Conservation (phyloP, 495 filamentous ascomycete genomes). For the Penicillium mononematosum region DNA sequence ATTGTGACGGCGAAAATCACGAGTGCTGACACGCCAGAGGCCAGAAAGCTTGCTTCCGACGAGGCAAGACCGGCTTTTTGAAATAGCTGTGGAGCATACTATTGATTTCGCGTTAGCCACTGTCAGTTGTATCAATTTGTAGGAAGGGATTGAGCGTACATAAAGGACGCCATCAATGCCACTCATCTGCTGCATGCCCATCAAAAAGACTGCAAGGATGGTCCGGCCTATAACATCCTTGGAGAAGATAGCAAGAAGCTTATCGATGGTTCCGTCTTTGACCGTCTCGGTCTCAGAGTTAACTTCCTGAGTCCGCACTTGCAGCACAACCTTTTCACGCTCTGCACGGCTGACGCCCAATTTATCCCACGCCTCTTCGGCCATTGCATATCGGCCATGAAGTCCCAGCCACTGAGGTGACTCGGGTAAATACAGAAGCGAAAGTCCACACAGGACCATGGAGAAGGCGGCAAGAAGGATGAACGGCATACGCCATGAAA, state of each 20-base stretch:
- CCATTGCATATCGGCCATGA: constrained; percentile 37
- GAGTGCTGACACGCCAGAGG: constrained; percentile 54
- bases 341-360: constrained; percentile 52
- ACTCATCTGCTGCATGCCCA: constrained; percentile 46
- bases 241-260: constrained; percentile 38
- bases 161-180: constrained; percentile 54
- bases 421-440: constrained; percentile 39
- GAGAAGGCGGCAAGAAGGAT: constrained; percentile 45
- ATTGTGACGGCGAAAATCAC: constrained; percentile 51
- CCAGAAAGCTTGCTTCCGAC: constrained; percentile 51
- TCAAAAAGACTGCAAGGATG: constrained; percentile 42
- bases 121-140: not conserved
- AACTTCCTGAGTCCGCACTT: constrained; percentile 8
- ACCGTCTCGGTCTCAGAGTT: not conserved
- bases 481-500: constrained; percentile 59
- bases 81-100: constrained; percentile 56
- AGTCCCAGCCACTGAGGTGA: constrained; percentile 53
- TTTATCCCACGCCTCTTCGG: constrained; percentile 37
- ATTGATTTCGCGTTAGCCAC: not conserved
- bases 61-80: constrained; percentile 52
- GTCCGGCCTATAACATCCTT: constrained; percentile 39
- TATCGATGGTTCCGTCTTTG: constrained; percentile 2
- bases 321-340: constrained; percentile 44
- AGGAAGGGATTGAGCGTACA: constrained; percentile 28
- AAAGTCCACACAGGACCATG: constrained; percentile 36